Percentiles rank a stretch among this genome's conserved stretches.
phyloP scores from a whole-genome alignment of 257 asterid species.

The Anisodus tanguticus region DNA sequence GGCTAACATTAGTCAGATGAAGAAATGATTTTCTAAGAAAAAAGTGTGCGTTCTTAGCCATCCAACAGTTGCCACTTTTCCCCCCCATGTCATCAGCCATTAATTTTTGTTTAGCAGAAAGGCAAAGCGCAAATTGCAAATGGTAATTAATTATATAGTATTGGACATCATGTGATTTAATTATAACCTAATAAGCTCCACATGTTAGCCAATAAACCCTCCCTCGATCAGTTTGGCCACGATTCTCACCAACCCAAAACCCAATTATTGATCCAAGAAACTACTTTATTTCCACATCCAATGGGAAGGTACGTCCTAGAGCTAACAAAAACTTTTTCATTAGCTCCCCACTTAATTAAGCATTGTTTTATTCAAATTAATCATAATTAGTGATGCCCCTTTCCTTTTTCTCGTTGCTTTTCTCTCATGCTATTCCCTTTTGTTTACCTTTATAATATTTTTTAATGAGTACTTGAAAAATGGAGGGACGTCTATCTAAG shows the following conservation, averaged over 20 bases:
- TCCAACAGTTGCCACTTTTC: constrained; percentile 49
- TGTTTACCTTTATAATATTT: background rate
- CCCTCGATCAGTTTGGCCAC: constrained; percentile 43
- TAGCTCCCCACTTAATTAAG: background rate
- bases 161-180: constrained; percentile 39
- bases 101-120: constrained; percentile 36
- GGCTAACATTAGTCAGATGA: constrained; percentile 30
- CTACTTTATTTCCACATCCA: constrained; percentile 34
- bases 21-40: constrained; percentile 24
- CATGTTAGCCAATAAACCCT: constrained; percentile 62
- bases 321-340: constrained; percentile 3
- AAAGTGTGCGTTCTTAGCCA: constrained; percentile 36
- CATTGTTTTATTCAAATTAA: background rate
- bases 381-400: background rate
- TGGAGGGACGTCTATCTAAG: background rate
- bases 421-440: constrained; percentile 11
- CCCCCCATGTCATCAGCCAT: constrained; percentile 37
- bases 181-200: constrained; percentile 41
- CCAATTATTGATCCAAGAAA: constrained; percentile 47
- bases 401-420: constrained; percentile 6
- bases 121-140: constrained; percentile 30
- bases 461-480: background rate
- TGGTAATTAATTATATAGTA: constrained; percentile 36
- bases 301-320: constrained; percentile 37
- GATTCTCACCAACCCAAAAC: constrained; percentile 47